Evolutionary conservation across 2,329 filamentous ascomycete species (phyloP), one percentile per base, ranked within the genome.

Genomic region (Diaporthe sp.): DNA sequence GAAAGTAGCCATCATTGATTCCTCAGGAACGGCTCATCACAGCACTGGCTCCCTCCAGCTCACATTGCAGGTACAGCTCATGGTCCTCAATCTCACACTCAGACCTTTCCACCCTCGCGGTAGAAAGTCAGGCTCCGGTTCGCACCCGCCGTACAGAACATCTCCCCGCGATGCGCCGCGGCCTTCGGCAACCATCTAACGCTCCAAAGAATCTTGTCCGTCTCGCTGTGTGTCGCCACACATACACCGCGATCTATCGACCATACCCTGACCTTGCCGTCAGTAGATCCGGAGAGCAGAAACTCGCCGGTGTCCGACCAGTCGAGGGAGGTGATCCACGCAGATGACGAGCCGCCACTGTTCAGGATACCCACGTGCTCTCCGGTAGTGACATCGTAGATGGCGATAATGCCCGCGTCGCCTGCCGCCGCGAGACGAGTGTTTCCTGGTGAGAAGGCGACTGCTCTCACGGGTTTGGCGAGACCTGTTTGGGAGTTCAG

Each of bases 181-280:
- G 89, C 89, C 85, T 94, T 95, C 15, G 94, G 94, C 75, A 97
- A 83, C 95, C 95, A 97, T 80, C 91, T 93, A 37, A 96, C 94
- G 71, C 91, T 91, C 94, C 96, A 98, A 3, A 98, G 81, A 0
- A 92, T 90, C 83, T 94, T 94, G 77, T 96, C 96, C 8, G 94
- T 95, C 85, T 98, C 96, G 73, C 93, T 96, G 81, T 98, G 95
- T 13, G 97, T 99, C 17, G 96, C 95, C 58, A 99, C 97, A 81
- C 97, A 98, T 6, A 89, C 88, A 73, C 92, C 90, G 44, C 92
- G 90, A 79, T 98, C 95, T 74, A 98, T 90, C 39, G 94, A 96
- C 97, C 97, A 99, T 39, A 98, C 94, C 84, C 98, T 98, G 75
- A 94, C 94, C 83, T 97, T 98, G 50, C 97, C 96, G 81, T 98